Base-by-base conservation (phyloP, 2,329 filamentous ascomycete species). In the Juglanconis oblonga region DNA sequence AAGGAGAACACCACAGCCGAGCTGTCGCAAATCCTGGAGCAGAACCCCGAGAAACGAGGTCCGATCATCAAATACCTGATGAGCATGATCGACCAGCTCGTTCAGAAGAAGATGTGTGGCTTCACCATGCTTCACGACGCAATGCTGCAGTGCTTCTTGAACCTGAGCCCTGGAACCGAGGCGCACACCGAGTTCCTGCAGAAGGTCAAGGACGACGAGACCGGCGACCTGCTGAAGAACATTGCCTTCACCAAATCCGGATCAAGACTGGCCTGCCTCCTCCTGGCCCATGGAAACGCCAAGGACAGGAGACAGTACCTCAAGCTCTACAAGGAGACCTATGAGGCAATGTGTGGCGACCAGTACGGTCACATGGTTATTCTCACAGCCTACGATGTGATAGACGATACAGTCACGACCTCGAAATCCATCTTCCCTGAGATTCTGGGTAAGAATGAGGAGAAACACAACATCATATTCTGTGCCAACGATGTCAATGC, bases 81-180 rank as follows among this genome's bases (percentile, higher is more conserved):
- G 65, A 89, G 91, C 66, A 85, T 97, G 77, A 95, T 96, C 79
- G 97, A 97, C 75, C 87, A 89, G 64, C 84, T 99, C 47, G 84
- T 98, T 52, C 93, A 99, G 76, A 99, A 99, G 84, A 95, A 95
- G 77, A 88, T 95, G 77, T 96, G 92, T 1, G 94, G 92, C 9
- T 98, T 99, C 76, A 98, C 94, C 2, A 96, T 99, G 84, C 85
- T 99, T 24, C 96, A 99, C 74, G 95, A 98, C 70, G 95, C 95
- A 53, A 97, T 99, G 93, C 81, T 97, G 62, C 94, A 99, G 73
- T 99, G 97, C 76, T 97, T 94, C 76, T 78, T 92, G 56, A 94
- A 90, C 68, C 86, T 88, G 51, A 88, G 89, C 65, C 79, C 85
- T 4, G 92, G 89, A 3, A 91, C 87, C 49, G 87, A 91, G 60